A percentile compares a stretch with the other conserved stretches of the same genome.
Conservation (phyloP, 352 stramenopile genomes). For the Globisporangium irregulare region DNA sequence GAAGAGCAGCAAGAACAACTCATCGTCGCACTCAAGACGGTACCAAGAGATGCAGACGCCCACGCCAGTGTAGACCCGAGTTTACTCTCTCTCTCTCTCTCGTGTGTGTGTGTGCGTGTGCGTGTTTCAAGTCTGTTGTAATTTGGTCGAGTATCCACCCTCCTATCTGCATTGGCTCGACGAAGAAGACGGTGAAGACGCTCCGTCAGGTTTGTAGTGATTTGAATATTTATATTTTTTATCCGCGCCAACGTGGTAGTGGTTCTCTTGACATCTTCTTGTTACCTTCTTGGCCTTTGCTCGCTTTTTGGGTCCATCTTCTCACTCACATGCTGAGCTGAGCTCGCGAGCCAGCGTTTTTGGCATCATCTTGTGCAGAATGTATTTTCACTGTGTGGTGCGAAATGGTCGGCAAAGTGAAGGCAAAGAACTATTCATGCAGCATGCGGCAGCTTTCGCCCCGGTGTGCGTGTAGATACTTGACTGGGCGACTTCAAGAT, state of each 20-base stretch:
- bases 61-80: not conserved
- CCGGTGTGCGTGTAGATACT: no score
- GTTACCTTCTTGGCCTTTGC: not conserved
- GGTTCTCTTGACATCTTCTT: not conserved
- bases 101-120: not conserved
- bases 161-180: not conserved
- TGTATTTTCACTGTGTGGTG: not conserved
- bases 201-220: not conserved
- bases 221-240: not conserved
- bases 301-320: not conserved
- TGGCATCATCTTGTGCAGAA: not conserved
- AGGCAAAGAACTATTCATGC: not conserved
- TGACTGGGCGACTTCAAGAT: no score
- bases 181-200: not conserved
- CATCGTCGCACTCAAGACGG: not conserved
- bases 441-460: no score
- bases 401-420: not conserved
- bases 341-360: not conserved
- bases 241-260: not conserved
- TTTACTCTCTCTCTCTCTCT: not conserved
- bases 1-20: conserved; percentile 3
- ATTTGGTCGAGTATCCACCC: not conserved
- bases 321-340: not conserved
- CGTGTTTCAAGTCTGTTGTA: not conserved
- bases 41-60: not conserved